Base-by-base conservation (phyloP, 2,329 filamentous ascomycete species). In the Aciculosporium take region DNA sequence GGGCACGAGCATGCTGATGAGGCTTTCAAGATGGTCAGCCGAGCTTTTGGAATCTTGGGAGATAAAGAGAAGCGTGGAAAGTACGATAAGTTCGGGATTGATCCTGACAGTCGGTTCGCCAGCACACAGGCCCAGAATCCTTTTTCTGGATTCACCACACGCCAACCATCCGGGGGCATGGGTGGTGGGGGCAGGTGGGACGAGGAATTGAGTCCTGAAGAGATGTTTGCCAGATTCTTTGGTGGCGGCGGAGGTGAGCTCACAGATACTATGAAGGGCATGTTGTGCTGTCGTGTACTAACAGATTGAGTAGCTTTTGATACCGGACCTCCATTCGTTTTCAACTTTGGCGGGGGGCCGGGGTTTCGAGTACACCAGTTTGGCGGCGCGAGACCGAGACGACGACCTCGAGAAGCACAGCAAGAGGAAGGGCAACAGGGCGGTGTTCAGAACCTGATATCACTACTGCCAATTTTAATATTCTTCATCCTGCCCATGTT, bases 201-300 rank as follows among this genome's bases (percentile, higher is more conserved):
- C 42, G 87, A 91, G 46, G 89, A 96, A 58, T 84, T 98, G 52
- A 94, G 84, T 41, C 88, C 91, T 0, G 91, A 98, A 62, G 91
- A 98, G 62, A 76, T 98, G 69, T 98, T 98, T 66, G 81, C 89
- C 57, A 78, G 89, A 48, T 98, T 98, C 72, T 98, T 98, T 67
- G 85, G 85, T 37, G 87, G 84, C 32, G 80, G 75, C 65, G 68
- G 62, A 48, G 62, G 61, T 67, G 46, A 58, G 58, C 39, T 45
- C 23, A 4, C 20, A 21, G 10, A 27, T 9, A 6, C 21, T 7
- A 2, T n/a, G 1, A 18, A 25, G 5, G 21, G 25, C 39, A 32
- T 29, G 40, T 40, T 32, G 23, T 28, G 25, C 27, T 20, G 7
- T 17, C 10, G 3, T 3, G 24, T 39, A 7, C 25, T 24, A n/a